Base-by-base conservation (phyloP, 2,329 filamentous ascomycete genomes). In the Fusarium acutatum region DNA sequence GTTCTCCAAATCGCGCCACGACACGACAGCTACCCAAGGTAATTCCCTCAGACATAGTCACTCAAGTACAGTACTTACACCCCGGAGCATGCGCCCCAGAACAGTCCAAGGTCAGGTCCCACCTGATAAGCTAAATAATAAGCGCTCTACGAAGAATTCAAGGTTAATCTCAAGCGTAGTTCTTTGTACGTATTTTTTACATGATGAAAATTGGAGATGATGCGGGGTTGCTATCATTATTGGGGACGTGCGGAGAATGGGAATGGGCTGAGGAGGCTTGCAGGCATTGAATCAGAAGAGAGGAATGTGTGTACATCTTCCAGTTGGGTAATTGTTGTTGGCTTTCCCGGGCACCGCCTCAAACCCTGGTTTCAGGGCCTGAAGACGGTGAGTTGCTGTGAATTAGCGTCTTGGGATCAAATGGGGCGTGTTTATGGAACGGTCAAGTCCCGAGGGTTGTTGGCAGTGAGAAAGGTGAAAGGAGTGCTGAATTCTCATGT, bases 141-240 rank as follows among this genome's bases (percentile, higher is more conserved):
- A 50, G 49, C 30, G 49, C 44, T 54, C 30, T 20, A n/a, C 54
- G 28, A 28, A 44, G 49, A 30, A 67, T 41, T 62, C 60, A 64
- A 70, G 65, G 67, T 69, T 69, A 69, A 66, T 62, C 41, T 41
- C 35, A 62, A 69, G 67, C 46, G 57, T 44, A 67, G 60, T 76
- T 75, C 40, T 47, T 64, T 62, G 72, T 76, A 76, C 74, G 74
- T 76, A 76, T 49, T 65, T 67, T 57, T 76, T 76, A 76, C 74
- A 58, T 76, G 58, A 76, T 76, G 38, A 60, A 76, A 76, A 76
- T 73, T 75, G 74, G 72, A 71, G 74, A 60, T 54, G 30, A 40
- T 65, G 72, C 64, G 71, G 72, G 35, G 30, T n/a, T 41, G 44
- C 49, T 56, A 75, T 72, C 54, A 49, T 64, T 72, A 35, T 71